Base-by-base conservation (phyloP, 2,329 filamentous ascomycete species). In the Aspergillus piperis region DNA sequence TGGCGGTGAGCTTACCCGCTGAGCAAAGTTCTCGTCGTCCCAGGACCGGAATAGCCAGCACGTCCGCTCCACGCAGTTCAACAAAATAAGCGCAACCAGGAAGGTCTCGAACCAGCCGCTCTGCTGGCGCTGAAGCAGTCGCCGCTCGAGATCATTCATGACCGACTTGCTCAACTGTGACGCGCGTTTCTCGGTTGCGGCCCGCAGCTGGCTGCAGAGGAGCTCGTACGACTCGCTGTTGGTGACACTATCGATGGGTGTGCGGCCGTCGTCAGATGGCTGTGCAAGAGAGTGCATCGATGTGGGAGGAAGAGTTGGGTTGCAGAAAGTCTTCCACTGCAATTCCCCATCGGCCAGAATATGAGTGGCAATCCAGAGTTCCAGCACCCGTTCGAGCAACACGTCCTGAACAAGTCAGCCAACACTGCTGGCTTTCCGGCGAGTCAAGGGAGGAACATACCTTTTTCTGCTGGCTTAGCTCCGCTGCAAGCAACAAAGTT, bases 61-160 rank as follows among this genome's bases (percentile, higher is more conserved):
- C 73, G 84, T 85, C 57, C 84, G 79, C 72, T 87, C 85, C 13
- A 86, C 82, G 62, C 83, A 86, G 60, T 82, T 84, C 23, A 88
- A 74, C 0, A 87, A 75, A 15, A 87, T 77, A n/a, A 87, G 76
- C 0, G 84, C 80, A 5, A 83, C 81, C n/a, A 88, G 72, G 67
- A 86, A 86, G 0, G 84, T 87, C 61, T 84, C 82, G 58, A 87
- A 86, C 49, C 80, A 80, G 54, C 81, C 83, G 21, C 80, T 81
- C 69, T 85, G 82, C 66, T 84, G 82, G 11, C 84, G 82, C 65
- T 85, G 83, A 7, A 87, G 77, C 4, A 87, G 73, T n/a, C 84
- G 80, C 17, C 83, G 81, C 68, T 88, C 85, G 1, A 87, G 77
- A 60, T 86, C 84, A 62, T 84, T 85, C 78, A 87, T 82, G 36